Evolutionary conservation across 768 basidiomycete genomes (phyloP), one percentile per base, ranked within the genome.

Genomic region (Butyriboletus loyo): DNA sequence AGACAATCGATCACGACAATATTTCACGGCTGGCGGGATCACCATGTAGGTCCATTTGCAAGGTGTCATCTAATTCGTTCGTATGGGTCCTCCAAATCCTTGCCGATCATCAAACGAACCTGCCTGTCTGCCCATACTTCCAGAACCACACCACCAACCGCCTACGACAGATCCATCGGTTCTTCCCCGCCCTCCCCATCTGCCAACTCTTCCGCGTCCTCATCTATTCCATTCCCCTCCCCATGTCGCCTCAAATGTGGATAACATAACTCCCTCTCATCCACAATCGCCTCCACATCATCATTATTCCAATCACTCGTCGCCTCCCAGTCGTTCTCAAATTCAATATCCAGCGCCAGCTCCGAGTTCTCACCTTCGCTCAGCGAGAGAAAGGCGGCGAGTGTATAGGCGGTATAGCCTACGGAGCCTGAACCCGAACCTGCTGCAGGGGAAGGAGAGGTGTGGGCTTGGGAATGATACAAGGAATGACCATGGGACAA

Each of bases 291-390:
- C 53, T 92, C 88, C 2, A 86, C 85, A 61, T 92, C 89, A 57
- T 92, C 90, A 67, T 92, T 89, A 67, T 92, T 92, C 88, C 89
- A 92, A 70, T 91, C 88, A 60, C 89, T 91, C 46, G 87, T 89
- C 25, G 88, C 82, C 67, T 92, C 90, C 89, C 90, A 92, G 54
- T 87, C 87, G 56, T 91, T 90, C 60, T 92, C 89, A 60, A 92
- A 92, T 66, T 92, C 88, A 50, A 92, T 86, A 58, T 91, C 90
- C 39, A 87, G 71, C 17, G 81, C 73, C 24, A 84, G 58, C 62
- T 88, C 85, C 0, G 51, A 45, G 6, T 66, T 62, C 14, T 81
- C 80, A 30, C 78, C 78, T 1, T 80, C 81, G 38, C 67, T 67
- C 35, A 67, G 39, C 2, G 61, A 67, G 6, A 69, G 54, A 38